Evolutionary conservation across 1,139 yeast genomes (phyloP).

Genomic region (Hansenula anomala): DNA sequence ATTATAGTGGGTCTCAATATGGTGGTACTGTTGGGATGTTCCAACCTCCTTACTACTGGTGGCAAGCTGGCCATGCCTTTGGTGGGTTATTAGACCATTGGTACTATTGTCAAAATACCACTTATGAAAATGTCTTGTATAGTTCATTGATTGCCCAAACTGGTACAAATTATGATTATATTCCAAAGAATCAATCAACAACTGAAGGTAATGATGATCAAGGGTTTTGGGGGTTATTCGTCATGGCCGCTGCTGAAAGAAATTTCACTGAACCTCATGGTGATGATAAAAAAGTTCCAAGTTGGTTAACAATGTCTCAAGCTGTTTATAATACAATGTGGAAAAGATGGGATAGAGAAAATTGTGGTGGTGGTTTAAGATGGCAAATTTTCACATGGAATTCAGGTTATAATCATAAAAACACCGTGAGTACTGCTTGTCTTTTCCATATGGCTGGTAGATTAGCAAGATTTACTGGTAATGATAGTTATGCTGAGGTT

Average conservation of each 20-base stretch:
- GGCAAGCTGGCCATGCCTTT: slow-evolving; percentile 69
- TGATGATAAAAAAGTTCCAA: too few relatives aligned
- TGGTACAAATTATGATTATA: slow-evolving; percentile 47
- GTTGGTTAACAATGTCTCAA: slow-evolving; percentile 55
- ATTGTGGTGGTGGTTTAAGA: slow-evolving; percentile 61
- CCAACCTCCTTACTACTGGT: slow-evolving; percentile 60
- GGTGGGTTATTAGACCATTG: slow-evolving; percentile 55
- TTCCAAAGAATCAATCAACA: slow-evolving; percentile 55
- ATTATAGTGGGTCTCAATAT: slow-evolving; percentile 44
- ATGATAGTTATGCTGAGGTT: slow-evolving; percentile 47
- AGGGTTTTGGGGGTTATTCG: slow-evolving; percentile 64
- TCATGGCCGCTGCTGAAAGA: slow-evolving; percentile 58
- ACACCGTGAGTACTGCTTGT: slow-evolving; percentile 63
- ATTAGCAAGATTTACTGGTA: slow-evolving; percentile 54
- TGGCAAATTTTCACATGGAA: slow-evolving; percentile 74
- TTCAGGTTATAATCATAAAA: slow-evolving; percentile 61
- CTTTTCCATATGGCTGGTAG: slow-evolving; percentile 59
- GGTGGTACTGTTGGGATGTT: slow-evolving; percentile 63
- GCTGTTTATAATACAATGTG: slow-evolving; percentile 54
- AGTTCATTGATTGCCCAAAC: slow-evolving; percentile 53
- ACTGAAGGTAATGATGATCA: slow-evolving; percentile 73
- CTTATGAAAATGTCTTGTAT: slow-evolving; percentile 35
- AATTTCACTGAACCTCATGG: slow-evolving; percentile 46
- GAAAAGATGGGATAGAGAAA: slow-evolving; percentile 49
- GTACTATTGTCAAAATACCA: slow-evolving; percentile 42